Evolutionary conservation across 768 basidiomycete genomes (phyloP), one percentile per base, ranked within the genome.

Genomic region (Kockovaella imperatae): DNA sequence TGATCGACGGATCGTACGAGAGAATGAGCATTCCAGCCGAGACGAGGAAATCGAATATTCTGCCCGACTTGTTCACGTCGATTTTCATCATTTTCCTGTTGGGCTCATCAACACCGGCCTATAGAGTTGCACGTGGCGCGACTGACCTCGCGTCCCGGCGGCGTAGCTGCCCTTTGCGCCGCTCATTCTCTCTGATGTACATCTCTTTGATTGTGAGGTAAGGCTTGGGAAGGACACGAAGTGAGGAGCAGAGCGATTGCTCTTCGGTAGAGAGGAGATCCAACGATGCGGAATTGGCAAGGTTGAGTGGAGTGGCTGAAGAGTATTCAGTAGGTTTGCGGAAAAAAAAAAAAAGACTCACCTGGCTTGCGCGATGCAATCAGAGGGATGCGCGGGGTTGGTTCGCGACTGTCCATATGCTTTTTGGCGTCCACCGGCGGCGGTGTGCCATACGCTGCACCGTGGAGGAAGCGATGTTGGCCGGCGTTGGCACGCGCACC

Each of bases 181-280:
- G 78, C 1, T 87, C 87, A 60, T 88, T 95, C 74, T 97, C 93
- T 26, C 89, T 80, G 25, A 99, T 83, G 34, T 95, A 79, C 4
- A 85, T 87, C 71, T 95, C 89, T 69, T 99, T 99, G 74, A 97
- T 86, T 52, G 86, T 81, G 43, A 99, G 81, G 69, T 95, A 99
- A 0, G 95, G 89, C 64, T 88, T 87, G 0, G 95, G 93, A 17
- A 95, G 77, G 49, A 99, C 89, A 5, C 90, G 84, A 25, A 97
- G 77, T 47, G 80, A 78, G 2, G 88, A 86, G 68, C 95, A 96
- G 18, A 97, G 80, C 0, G 78, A 75, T 69, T 90, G 87, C 72
- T 99, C 93, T 24, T 81, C 82, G 10, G 82, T 78, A 1, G 87
- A 86, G 57, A 99, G 84, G 7, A 99, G 78, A 63, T 96, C 87